Evolutionary conservation across 2,329 filamentous ascomycete genomes (phyloP), one percentile per base, ranked within the genome.

Genomic region (Tothia fuscella): DNA sequence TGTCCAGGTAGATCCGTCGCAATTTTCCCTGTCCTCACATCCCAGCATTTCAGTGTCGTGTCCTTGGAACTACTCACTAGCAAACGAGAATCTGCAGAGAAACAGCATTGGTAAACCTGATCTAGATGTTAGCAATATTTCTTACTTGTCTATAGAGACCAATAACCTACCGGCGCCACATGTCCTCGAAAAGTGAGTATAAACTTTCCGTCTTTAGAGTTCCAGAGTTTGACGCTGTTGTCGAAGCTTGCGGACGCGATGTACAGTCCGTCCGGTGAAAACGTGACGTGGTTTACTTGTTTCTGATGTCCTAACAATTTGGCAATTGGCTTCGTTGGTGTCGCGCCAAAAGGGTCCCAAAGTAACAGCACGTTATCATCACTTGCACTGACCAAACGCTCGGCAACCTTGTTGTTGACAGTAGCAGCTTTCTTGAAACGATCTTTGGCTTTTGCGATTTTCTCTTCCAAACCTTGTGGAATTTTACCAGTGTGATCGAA

Each of bases 351-450:
- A 0, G 88, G 88, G 46, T 93, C 84, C 89, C 89, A 98, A 6
- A 98, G 72, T 57, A 87, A 94, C 74, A 98, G 89, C 5, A 88
- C 94, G 59, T 88, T 93, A 60, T 98, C 91, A 56, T 96, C 91
- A 50, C 82, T 89, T 2, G 89, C 91, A 6, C 87, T 93, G 3
- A 93, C 83, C 3, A 96, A 65, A 21, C 84, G 76, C 65, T 98
- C 91, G 1, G 82, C 77, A 17, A 93, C 70, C 54, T 80, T 76
- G 20, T 82, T 82, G 48, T 80, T 76, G 21, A 87, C 71, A 2
- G 71, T 82, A 4, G 86, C 85, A 2, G 87, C 87, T 56, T 87
- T 85, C 52, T 91, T 79, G 55, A 94, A 96, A 20, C 87, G 75
- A 51, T 82, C 74, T 58, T 78, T 81, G 0, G 91, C 88, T 57